A percentile compares a stretch with the other conserved stretches of the same genome.
phyloP scores from a whole-genome alignment of 1,284 basidiomycete species.

The Meira miltonrushii region DNA sequence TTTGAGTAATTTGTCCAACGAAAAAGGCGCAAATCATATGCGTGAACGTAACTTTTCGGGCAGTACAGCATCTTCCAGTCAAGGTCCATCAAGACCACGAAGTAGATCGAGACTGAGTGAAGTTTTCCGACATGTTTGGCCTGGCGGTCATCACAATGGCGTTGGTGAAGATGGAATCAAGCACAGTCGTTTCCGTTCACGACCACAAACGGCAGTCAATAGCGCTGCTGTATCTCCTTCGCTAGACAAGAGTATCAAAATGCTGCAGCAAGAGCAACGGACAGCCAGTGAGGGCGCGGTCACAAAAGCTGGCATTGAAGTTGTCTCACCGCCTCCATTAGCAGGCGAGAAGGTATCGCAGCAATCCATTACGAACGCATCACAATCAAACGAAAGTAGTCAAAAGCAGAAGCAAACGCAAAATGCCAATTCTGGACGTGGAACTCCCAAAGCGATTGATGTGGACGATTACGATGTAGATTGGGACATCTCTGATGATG shows the following conservation, averaged over 20 bases:
- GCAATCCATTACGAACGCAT: neutral
- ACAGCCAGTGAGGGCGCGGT: too few relatives aligned
- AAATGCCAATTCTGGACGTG: constrained; percentile 16
- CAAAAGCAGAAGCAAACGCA: neutral
- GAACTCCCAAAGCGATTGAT: constrained; percentile 26
- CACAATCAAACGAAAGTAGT: neutral
- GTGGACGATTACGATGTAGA: constrained; percentile 9
- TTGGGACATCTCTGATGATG: constrained; percentile 34
- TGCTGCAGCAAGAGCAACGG: neutral
- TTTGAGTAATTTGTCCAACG: too few relatives aligned
- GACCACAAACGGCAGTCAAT: neutral
- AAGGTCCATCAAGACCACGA: neutral
- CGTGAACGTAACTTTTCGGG: too few relatives aligned
- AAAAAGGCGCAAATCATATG: too few relatives aligned
- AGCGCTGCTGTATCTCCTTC: neutral
- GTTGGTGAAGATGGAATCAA: neutral
- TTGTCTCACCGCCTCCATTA: constrained; percentile 13
- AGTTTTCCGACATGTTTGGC: constrained; percentile 14
- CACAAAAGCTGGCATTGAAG: neutral
- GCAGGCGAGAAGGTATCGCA: constrained; percentile 24
- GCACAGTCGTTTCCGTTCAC: neutral
- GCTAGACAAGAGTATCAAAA: neutral
- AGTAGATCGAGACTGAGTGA: constrained; percentile 17
- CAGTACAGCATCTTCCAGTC: too few relatives aligned
- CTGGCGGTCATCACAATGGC: neutral